These are phyloP conservation scores for Penicillium frequentans DNA, from an alignment of 2,329 filamentous ascomycete species.

Conservation along the genomic window DNA sequence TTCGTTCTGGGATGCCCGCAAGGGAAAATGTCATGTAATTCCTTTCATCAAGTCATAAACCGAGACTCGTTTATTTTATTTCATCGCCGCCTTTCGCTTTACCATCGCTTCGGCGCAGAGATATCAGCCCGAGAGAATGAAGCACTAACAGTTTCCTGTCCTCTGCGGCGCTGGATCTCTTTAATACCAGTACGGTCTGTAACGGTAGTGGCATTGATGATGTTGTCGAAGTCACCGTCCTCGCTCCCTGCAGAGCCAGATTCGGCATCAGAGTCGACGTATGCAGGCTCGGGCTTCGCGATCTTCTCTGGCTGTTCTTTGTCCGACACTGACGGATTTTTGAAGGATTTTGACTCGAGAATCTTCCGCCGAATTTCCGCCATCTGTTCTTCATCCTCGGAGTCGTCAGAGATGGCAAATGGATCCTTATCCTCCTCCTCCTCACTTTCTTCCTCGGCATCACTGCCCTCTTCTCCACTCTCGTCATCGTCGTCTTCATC, in stretches of 20 bases:
- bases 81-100: not conserved
- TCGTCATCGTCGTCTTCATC: constrained; percentile 41
- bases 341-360: constrained; percentile 86
- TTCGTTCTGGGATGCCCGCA: not conserved
- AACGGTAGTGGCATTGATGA: constrained; percentile 86
- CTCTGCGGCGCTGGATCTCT: constrained; percentile 58
- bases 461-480: constrained; percentile 49
- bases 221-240: constrained; percentile 82
- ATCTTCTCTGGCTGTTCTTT: constrained; percentile 64
- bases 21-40: not conserved
- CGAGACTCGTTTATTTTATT: not conserved
- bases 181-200: constrained; percentile 80
- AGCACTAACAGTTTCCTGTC: constrained; percentile 50
- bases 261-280: constrained; percentile 65
- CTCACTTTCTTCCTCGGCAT: constrained; percentile 44
- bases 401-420: constrained; percentile 75
- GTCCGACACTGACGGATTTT: constrained; percentile 53
- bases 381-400: constrained; percentile 86
- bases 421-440: constrained; percentile 60
- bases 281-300: constrained; percentile 54
- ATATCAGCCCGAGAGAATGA: constrained; percentile 52
- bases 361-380: constrained; percentile 86
- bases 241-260: constrained; percentile 67
- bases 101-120: constrained; percentile 51
- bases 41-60: not conserved